Evolutionary conservation across 2,329 filamentous ascomycete genomes (phyloP), one percentile per base, ranked within the genome.

Genomic region (Dothideomycetidae sp.): DNA sequence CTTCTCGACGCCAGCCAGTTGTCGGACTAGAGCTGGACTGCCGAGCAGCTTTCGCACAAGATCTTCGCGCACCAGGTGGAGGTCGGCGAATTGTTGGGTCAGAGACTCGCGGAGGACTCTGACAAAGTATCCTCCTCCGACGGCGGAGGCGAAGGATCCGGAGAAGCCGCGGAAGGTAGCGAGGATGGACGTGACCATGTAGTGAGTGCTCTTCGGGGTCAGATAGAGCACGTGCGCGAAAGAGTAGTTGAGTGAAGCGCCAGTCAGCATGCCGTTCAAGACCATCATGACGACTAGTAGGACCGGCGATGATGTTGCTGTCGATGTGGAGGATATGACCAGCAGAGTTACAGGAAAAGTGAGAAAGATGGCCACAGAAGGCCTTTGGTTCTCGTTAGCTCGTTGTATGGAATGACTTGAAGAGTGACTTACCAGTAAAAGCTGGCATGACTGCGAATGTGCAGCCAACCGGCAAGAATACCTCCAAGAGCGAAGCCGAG

Each of bases 131-230:
- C 83, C 83, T 2, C 83, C 82, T 2, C 81, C 81, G 33, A 88
- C 78, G 0, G 82, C 74, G 1, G 78, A 79, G 2, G 83, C 82
- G 48, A 92, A 90, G 36, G 75, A 80, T 10, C 81, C 81, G 0
- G 81, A 80, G 45, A 90, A 86, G 4, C 81, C 81, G 3, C 84
- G 70, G 57, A 88, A 88, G 1, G 82, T 92, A 17, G 78, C 73
- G 3, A 88, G 59, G 29, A 93, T 63, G 10, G 81, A 79, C 1
- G 78, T 83, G 3, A 79, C 73, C 34, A 90, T 73, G 50, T 81
- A 84, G 49, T 86, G 80, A 1, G 75, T 73, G 5, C 71, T 66
- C 1, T 71, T 64, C 0, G 64, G 62, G 0, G 78, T 80, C 4
- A 88, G 64, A 53, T 90, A 80, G 3, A 92, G 66, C 4, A 86